A percentile compares a stretch with the other conserved stretches of the same genome.
These are phyloP conservation scores for Scutellaria galericulata DNA, from an alignment of 257 asterid genomes.

Conservation along the genomic window DNA sequence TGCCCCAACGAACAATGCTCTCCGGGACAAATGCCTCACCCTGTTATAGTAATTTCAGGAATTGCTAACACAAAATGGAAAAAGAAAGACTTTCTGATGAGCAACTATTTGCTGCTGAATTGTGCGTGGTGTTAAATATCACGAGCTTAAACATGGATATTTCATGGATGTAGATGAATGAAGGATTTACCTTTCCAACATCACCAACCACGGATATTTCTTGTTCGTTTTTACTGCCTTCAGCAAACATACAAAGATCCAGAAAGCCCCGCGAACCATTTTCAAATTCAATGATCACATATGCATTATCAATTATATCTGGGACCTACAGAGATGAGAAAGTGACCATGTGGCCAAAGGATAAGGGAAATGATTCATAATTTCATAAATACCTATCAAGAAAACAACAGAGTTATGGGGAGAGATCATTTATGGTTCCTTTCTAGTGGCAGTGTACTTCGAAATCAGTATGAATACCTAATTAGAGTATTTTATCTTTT, in stretches of 20 bases:
- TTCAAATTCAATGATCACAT: conserved; percentile 85
- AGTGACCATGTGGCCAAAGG: background rate
- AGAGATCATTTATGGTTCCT: conserved; percentile 8
- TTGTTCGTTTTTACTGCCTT: conserved; percentile 95
- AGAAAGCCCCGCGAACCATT: conserved; percentile 89
- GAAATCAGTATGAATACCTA: background rate
- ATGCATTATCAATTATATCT: conserved; percentile 93
- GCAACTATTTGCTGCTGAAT: background rate
- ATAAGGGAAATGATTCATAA: background rate
- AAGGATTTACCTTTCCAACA: conserved; percentile 72
- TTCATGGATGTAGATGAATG: conserved; percentile 3
- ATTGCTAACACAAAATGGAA: background rate
- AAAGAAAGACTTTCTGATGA: too few relatives aligned
- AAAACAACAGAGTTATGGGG: conserved; percentile 5
- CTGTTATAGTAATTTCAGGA: conserved; percentile 37
- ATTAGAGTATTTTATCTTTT: background rate
- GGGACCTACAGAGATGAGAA: conserved; percentile 66
- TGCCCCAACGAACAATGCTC: conserved; percentile 77
- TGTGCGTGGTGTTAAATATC: too few relatives aligned
- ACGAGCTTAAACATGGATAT: too few relatives aligned
- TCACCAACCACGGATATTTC: conserved; percentile 94
- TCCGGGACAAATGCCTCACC: conserved; percentile 98
- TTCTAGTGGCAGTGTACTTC: too few relatives aligned
- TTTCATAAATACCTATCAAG: background rate
- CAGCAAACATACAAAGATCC: conserved; percentile 97